These are phyloP conservation scores for Paecilomyces niveus DNA, from an alignment of 2,329 filamentous ascomycete genomes.

Conservation along the genomic window DNA sequence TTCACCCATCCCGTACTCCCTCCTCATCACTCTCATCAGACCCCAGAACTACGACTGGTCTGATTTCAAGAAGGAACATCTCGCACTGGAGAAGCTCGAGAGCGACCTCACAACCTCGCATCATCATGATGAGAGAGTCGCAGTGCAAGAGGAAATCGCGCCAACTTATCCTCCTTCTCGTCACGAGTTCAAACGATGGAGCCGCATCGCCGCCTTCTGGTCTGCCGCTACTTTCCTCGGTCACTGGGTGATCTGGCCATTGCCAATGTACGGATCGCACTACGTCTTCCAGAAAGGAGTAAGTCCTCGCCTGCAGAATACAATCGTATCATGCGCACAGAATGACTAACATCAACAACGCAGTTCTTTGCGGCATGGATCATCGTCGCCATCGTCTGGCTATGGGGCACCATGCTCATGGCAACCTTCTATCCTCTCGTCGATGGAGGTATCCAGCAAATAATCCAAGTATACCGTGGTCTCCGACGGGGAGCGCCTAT, in stretches of 20 bases:
- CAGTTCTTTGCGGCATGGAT: constrained; percentile 47
- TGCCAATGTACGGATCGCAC: constrained; percentile 48
- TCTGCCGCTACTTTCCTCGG: constrained; percentile 45
- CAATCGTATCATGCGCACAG: neutral
- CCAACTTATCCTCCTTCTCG: neutral
- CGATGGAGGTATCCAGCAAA: constrained; percentile 36
- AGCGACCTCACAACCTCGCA: constrained; percentile 15
- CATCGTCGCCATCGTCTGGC: constrained; percentile 46
- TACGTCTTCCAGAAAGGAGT: constrained; percentile 43
- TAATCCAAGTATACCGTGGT: constrained; percentile 11
- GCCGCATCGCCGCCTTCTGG: constrained; percentile 40
- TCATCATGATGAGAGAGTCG: neutral
- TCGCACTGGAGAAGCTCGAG: constrained; percentile 20
- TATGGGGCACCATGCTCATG: constrained; percentile 46
- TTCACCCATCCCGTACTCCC: constrained; percentile 45
- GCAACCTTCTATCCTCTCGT: constrained; percentile 45
- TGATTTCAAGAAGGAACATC: constrained; percentile 27
- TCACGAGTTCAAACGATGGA: constrained; percentile 40
- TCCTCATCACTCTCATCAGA: constrained; percentile 40
- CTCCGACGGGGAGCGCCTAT: neutral
- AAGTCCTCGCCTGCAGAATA: constrained; percentile 4
- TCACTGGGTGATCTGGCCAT: constrained; percentile 49
- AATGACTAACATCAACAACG: neutral
- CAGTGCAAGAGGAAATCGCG: constrained; percentile 15
- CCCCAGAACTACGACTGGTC: constrained; percentile 39